A percentile compares a stretch with the other conserved stretches of the same genome.
Evolutionary conservation across 225 moss, liverwort and hornwort genomes (phyloP).

Genomic region (Pseudisothecium myosuroides): DNA sequence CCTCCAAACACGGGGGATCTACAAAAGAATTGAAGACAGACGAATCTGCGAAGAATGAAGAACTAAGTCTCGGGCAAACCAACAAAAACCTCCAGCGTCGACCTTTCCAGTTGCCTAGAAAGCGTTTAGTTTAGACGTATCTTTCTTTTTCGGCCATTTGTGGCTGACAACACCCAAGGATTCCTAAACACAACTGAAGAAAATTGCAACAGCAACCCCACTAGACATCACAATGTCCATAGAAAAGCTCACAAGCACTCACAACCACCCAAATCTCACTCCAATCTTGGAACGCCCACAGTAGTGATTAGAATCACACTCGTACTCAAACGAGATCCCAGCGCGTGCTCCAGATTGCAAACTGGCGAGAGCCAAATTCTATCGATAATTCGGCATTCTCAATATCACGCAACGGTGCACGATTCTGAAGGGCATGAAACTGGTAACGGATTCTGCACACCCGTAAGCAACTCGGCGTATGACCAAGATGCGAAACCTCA

Average conservation of each 20-base stretch:
- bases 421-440: neutral
- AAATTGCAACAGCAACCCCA: neutral
- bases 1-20: constrained; percentile 22
- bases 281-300: neutral
- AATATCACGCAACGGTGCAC: neutral
- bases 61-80: neutral
- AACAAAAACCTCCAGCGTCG: neutral
- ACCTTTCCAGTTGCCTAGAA: neutral
- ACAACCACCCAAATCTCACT: neutral
- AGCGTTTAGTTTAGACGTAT: neutral
- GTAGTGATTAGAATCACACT: constrained; percentile 7
- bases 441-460: neutral
- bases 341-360: neutral
- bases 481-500: constrained; percentile 1
- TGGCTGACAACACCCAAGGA: neutral
- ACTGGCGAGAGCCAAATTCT: neutral
- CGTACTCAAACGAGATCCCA: neutral
- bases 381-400: neutral
- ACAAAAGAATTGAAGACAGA: constrained; percentile 2
- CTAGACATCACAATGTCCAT: neutral
- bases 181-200: neutral
- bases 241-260: neutral
- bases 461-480: neutral
- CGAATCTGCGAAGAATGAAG: neutral
- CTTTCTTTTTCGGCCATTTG: constrained; percentile 45